phyloP scores from a whole-genome alignment of 1,284 basidiomycete species.

The Rhodofomes roseus region DNA sequence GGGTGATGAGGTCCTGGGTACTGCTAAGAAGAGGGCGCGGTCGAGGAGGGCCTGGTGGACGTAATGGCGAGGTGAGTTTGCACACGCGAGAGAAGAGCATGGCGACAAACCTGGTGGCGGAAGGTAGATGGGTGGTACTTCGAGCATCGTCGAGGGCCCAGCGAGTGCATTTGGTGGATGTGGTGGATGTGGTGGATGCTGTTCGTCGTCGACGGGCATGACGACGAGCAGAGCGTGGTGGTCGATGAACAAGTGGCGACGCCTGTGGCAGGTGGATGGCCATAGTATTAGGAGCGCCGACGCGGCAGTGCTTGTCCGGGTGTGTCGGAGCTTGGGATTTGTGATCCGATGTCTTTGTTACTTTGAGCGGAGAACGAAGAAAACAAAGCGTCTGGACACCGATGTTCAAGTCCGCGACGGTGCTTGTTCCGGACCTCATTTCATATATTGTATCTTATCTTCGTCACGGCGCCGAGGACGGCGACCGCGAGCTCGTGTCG shows the following conservation, averaged over 20 bases:
- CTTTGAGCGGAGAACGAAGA: background rate
- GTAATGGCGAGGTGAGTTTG: slow-evolving; percentile 13
- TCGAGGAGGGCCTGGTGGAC: slow-evolving; percentile 37
- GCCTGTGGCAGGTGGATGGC: background rate
- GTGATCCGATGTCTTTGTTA: background rate
- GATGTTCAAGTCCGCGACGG: background rate
- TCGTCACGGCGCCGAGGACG: background rate
- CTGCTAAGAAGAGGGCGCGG: slow-evolving; percentile 53
- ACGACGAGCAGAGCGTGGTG: slow-evolving; percentile 18
- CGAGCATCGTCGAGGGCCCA: slow-evolving; percentile 29
- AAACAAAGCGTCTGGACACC: background rate
- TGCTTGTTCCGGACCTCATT: background rate
- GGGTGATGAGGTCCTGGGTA: slow-evolving; percentile 71
- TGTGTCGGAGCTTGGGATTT: background rate
- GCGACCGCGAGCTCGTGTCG: background rate
- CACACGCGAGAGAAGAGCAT: slow-evolving; percentile 7
- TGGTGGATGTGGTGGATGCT: slow-evolving; percentile 12
- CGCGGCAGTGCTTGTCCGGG: no score
- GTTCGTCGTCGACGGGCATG: slow-evolving; percentile 27
- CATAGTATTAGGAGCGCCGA: background rate
- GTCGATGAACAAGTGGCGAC: background rate
- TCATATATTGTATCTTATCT: slow-evolving; percentile 1
- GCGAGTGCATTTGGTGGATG: slow-evolving; percentile 31
- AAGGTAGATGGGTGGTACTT: slow-evolving; percentile 27
- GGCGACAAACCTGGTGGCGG: slow-evolving; percentile 29